Evolutionary conservation across 345 rosid genomes (phyloP).

Genomic region (Salix suchowensis): DNA sequence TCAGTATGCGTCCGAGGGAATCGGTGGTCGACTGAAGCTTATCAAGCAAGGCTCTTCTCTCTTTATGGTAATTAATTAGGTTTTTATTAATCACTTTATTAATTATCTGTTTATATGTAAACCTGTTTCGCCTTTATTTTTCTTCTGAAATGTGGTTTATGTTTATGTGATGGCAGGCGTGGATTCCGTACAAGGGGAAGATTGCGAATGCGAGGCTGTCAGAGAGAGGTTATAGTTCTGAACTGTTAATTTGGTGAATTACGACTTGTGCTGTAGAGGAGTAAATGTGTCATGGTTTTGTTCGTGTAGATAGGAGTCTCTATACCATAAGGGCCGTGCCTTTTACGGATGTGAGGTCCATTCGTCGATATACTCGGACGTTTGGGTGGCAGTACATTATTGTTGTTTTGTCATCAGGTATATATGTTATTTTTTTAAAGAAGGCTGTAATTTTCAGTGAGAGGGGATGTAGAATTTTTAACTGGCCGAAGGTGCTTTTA

Average conservation of each 20-base stretch:
- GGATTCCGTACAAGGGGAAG: conserved; percentile 91
- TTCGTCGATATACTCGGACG: conserved; percentile 79
- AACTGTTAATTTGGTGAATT: neutral
- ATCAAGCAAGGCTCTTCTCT: conserved; percentile 73
- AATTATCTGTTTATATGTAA: neutral
- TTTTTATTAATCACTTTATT: neutral
- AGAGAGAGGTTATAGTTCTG: conserved; percentile 62
- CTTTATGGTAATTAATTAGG: conserved; percentile 43
- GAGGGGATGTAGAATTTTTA: neutral
- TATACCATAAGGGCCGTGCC: conserved; percentile 82
- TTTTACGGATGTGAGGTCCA: conserved; percentile 73
- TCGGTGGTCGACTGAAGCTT: conserved; percentile 83
- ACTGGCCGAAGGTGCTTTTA: neutral
- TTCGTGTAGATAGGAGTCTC: conserved; percentile 64
- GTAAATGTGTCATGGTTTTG: conserved; percentile 6
- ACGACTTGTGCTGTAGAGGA: neutral
- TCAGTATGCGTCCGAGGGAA: conserved; percentile 83
- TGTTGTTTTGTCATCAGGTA: conserved; percentile 85
- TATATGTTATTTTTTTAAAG: neutral
- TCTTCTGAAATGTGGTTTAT: neutral
- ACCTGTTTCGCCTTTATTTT: neutral
- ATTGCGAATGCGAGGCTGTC: conserved; percentile 57
- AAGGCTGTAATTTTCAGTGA: neutral
- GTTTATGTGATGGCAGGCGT: conserved; percentile 45
- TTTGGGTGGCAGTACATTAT: conserved; percentile 98